phyloP scores from a whole-genome alignment of 2,329 filamentous ascomycete species.

The Cercospora brassicicola region DNA sequence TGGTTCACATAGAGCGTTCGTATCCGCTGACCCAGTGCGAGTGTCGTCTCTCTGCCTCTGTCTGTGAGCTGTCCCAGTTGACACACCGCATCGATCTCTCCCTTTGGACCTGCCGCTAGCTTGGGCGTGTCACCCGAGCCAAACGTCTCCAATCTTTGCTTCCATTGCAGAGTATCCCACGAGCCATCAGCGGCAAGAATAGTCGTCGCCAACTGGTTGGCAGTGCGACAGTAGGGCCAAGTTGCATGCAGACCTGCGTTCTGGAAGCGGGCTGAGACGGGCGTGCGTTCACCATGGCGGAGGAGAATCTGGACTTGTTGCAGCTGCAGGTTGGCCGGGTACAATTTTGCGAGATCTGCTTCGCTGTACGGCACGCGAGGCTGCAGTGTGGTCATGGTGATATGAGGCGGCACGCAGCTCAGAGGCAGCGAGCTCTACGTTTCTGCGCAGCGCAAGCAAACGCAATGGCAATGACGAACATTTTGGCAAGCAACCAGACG shows the following conservation, averaged over 20 bases:
- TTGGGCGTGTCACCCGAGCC: constrained; percentile 61
- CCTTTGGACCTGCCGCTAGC: constrained; percentile 65
- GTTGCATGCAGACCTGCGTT: constrained; percentile 56
- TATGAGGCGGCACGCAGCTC: constrained; percentile 4
- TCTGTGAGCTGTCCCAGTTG: constrained; percentile 58
- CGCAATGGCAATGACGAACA: neutral
- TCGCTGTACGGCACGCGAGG: constrained; percentile 75
- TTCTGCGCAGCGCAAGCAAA: neutral
- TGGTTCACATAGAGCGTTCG: constrained; percentile 53
- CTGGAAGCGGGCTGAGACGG: constrained; percentile 83
- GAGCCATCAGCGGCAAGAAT: constrained; percentile 56
- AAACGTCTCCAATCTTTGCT: constrained; percentile 80
- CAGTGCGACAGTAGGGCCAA: constrained; percentile 90
- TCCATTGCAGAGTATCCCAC: constrained; percentile 62
- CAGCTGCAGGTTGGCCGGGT: constrained; percentile 76
- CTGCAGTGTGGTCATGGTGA: constrained; percentile 71
- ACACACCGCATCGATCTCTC: constrained; percentile 78
- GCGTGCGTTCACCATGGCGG: constrained; percentile 64
- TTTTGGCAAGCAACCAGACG: neutral
- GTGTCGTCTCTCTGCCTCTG: constrained; percentile 51
- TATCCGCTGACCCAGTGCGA: constrained; percentile 50
- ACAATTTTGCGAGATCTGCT: constrained; percentile 77
- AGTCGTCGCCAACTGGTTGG: constrained; percentile 66
- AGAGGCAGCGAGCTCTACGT: neutral
- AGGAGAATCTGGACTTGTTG: constrained; percentile 83